phyloP scores from a whole-genome alignment of 352 stramenopile species.

The Phytopythium mirpurense region DNA sequence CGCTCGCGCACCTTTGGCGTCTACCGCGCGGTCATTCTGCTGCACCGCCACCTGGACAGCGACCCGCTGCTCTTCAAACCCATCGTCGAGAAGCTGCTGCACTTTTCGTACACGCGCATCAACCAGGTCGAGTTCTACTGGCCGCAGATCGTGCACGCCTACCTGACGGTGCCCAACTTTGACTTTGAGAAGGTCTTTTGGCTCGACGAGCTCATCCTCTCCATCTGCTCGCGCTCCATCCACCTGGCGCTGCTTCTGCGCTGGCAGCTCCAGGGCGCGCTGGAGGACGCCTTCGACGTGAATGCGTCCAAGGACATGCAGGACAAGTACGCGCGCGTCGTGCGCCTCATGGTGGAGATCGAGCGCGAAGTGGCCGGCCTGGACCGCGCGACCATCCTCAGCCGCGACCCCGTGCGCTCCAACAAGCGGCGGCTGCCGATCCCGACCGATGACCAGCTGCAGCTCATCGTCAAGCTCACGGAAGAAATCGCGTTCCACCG shows the following conservation, averaged over 20 bases:
- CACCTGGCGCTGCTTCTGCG: slow-evolving; percentile 77
- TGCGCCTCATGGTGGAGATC: slow-evolving; percentile 83
- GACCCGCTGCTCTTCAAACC: slow-evolving; percentile 84
- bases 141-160: slow-evolving; percentile 88
- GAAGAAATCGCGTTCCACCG: slow-evolving; percentile 72
- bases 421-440: slow-evolving; percentile 69
- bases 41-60: slow-evolving; percentile 83
- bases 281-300: slow-evolving; percentile 80
- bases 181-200: slow-evolving; percentile 90
- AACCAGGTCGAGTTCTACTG: slow-evolving; percentile 92
- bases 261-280: slow-evolving; percentile 83
- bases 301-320: slow-evolving; percentile 80
- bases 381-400: slow-evolving; percentile 60
- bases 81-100: slow-evolving; percentile 76
- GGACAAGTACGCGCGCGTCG: slow-evolving; percentile 81
- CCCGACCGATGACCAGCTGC: slow-evolving; percentile 80
- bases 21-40: slow-evolving; percentile 78
- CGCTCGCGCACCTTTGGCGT: slow-evolving; percentile 73
- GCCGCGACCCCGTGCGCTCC: slow-evolving; percentile 31
- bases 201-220: slow-evolving; percentile 86
- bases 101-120: slow-evolving; percentile 86
- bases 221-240: slow-evolving; percentile 83
- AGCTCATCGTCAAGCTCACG: slow-evolving; percentile 72
- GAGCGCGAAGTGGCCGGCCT: slow-evolving; percentile 78
- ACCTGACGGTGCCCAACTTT: slow-evolving; percentile 85